Percentiles rank a stretch among this genome's conserved stretches.
phyloP scores from a whole-genome alignment of 2,329 filamentous ascomycete species.

The Nigrospora sphaerica region DNA sequence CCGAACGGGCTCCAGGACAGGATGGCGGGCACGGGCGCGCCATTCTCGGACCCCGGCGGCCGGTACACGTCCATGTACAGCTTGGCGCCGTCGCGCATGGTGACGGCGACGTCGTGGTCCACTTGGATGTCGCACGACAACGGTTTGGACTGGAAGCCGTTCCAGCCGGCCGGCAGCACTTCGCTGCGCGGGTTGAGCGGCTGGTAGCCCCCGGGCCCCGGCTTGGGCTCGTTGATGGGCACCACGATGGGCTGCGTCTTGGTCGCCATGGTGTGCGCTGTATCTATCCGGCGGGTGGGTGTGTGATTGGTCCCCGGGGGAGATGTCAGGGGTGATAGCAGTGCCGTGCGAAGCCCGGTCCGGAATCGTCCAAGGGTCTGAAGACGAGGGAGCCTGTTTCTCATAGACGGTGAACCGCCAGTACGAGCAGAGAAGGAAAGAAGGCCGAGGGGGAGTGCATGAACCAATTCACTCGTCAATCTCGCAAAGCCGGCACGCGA shows the following conservation, averaged over 20 bases:
- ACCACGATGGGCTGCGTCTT: conserved; percentile 2
- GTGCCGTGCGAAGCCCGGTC: too few relatives aligned
- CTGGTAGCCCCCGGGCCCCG: conserved; percentile 4
- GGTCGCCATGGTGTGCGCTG: too few relatives aligned
- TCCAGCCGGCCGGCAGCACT: conserved; percentile 4
- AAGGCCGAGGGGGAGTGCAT: too few relatives aligned
- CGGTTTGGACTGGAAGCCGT: conserved; percentile 1
- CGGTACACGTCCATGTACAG: conserved; percentile 15
- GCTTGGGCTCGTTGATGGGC: conserved; percentile 2
- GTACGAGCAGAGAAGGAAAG: too few relatives aligned
- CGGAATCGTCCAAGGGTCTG: too few relatives aligned
- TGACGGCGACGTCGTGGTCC: conserved; percentile 10
- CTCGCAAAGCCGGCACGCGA: too few relatives aligned
- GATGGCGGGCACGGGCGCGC: conserved; percentile 10
- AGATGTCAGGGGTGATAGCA: too few relatives aligned
- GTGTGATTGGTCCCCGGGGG: too few relatives aligned
- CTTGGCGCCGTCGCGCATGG: conserved; percentile 12
- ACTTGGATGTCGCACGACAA: conserved; percentile 2
- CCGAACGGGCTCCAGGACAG: conserved; percentile 14
- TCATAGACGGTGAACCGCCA: too few relatives aligned
- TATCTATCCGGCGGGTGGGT: too few relatives aligned
- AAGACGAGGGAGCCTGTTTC: too few relatives aligned
- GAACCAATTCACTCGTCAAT: too few relatives aligned
- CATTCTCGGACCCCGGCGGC: conserved; percentile 3
- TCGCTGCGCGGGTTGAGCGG: conserved; percentile 4